phyloP scores from a whole-genome alignment of 257 asterid species.

The Echium plantagineum region DNA sequence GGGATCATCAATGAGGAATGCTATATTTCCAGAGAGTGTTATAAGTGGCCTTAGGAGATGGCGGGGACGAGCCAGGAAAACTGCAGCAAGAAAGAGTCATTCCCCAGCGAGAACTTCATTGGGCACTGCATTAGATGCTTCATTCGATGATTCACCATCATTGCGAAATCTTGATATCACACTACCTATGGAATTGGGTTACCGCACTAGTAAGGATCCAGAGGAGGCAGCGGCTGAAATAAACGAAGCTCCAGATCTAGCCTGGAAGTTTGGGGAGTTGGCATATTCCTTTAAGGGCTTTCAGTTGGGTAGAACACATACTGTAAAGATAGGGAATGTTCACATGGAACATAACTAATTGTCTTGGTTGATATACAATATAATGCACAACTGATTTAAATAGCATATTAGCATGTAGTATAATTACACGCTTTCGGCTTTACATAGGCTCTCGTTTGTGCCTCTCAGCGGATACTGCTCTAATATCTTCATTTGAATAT shows the following conservation, averaged over 20 bases:
- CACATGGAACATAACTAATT: too few relatives aligned
- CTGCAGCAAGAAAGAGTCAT: slow-evolving; percentile 24
- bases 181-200: slow-evolving; percentile 22
- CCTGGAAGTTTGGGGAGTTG: slow-evolving; percentile 12
- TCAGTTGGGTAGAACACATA: slow-evolving; percentile 15
- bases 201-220: slow-evolving; percentile 2
- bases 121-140: slow-evolving; percentile 26
- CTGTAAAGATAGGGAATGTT: neutral
- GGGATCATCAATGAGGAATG: slow-evolving; percentile 48
- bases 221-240: slow-evolving; percentile 22
- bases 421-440: too few relatives aligned
- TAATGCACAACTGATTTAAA: too few relatives aligned
- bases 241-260: slow-evolving; percentile 9
- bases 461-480: too few relatives aligned
- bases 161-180: slow-evolving; percentile 27
- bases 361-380: too few relatives aligned
- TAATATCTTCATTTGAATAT: too few relatives aligned
- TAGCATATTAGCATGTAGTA: too few relatives aligned
- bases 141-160: slow-evolving; percentile 27
- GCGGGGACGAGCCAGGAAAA: slow-evolving; percentile 46
- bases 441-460: too few relatives aligned
- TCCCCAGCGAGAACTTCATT: slow-evolving; percentile 17
- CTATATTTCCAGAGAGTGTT: slow-evolving; percentile 44
- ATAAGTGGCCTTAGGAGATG: slow-evolving; percentile 44
- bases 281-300: slow-evolving; percentile 37